A percentile compares a stretch with the other conserved stretches of the same genome.
These are phyloP conservation scores for Clavispora vitiphila DNA, from an alignment of 805 yeast species.

Conservation along the genomic window DNA sequence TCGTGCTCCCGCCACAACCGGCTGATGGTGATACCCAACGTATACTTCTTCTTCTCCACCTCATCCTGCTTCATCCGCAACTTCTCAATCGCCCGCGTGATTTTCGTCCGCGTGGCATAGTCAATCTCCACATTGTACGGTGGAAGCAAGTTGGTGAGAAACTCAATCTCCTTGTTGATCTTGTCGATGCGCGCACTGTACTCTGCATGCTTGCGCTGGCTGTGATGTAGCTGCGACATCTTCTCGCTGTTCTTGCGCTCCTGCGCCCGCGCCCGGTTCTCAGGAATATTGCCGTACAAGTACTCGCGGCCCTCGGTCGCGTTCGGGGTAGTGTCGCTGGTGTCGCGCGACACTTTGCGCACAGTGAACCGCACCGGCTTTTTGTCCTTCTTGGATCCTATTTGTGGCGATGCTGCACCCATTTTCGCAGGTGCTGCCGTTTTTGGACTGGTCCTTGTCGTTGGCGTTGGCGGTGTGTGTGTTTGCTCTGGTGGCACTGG, in stretches of 20 bases:
- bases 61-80: conserved; percentile 37
- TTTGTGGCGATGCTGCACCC: not conserved
- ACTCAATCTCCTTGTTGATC: conserved; percentile 36
- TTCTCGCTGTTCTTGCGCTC: conserved; percentile 9
- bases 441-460: not conserved
- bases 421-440: not conserved
- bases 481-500: not conserved
- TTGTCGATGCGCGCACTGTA: conserved; percentile 28
- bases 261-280: conserved; percentile 9
- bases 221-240: conserved; percentile 9
- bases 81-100: conserved; percentile 36
- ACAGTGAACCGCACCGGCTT: conserved; percentile 18
- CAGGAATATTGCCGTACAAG: conserved; percentile 16
- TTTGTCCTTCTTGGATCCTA: conserved; percentile 3
- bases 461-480: not conserved
- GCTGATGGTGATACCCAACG: conserved; percentile 37
- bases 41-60: conserved; percentile 36
- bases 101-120: conserved; percentile 36
- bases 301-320: conserved; percentile 4
- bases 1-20: conserved; percentile 40
- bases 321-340: too few species aligned
- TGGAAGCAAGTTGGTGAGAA: conserved; percentile 35
- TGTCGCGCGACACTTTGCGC: conserved; percentile 16
- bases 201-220: conserved; percentile 32
- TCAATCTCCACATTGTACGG: conserved; percentile 42